Base-by-base conservation (phyloP, 2,329 filamentous ascomycete species). In the Pestalotiopsis sp. region DNA sequence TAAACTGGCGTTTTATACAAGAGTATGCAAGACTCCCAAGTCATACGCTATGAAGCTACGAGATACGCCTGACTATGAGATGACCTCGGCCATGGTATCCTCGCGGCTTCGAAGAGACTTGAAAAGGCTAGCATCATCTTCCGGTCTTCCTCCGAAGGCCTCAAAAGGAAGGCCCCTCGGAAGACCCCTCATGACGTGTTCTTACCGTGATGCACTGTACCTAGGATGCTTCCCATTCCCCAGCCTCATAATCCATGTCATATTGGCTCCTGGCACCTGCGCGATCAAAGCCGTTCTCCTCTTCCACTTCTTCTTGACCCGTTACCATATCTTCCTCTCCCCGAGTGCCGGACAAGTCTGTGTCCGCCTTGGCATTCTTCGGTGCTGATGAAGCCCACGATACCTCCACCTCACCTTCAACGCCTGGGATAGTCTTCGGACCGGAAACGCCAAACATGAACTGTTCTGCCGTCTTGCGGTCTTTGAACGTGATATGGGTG, bases 381-480 rank as follows among this genome's bases (percentile, higher is more conserved):
- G 76, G 76, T 12, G 73, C 70, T n/a, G 70, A 74, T 41, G 75
- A 79, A 23, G 82, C 84, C 93, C 93, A 95, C 1, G 86, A 79
- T 52, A 93, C 78, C 67, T 93, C 90, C 13, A 94, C 83, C 60
- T 86, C 87, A 57, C 87, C 90, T 1, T 85, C 81, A 12, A 93
- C 80, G 6, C 89, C 87, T 0, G 90, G 88, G 56, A 94, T 87
- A 23, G 86, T 81, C 58, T 85, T 85, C 60, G 84, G 84, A 5
- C 75, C 71, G 14, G 76, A 75, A 61, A 86, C 77, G n/a, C 86
- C 83, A 73, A 88, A 87, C 81, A 87, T 88, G 74, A 92, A 91
- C 71, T 86, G 90, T 77, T 95, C 93, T 3, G 92, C 93, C 14
- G 91, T 91, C 76, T 88, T 88, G 68, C 90, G 88, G 74, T 92